A percentile compares a stretch with the other conserved stretches of the same genome.
These are phyloP conservation scores for Naganishia sp. DNA, from an alignment of 1,284 basidiomycete species.

Conservation along the genomic window DNA sequence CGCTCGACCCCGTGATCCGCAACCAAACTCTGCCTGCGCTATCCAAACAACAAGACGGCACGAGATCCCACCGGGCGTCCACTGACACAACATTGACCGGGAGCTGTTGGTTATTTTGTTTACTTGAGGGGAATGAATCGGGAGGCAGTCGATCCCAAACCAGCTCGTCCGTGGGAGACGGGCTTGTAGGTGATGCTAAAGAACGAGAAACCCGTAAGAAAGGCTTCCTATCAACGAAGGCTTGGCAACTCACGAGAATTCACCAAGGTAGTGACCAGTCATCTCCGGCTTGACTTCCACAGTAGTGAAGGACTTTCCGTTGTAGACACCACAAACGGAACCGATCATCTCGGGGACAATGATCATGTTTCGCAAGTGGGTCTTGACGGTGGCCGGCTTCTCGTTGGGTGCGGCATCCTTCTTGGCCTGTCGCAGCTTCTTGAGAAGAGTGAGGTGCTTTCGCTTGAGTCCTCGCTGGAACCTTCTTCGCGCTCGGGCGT, in stretches of 20 bases:
- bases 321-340: conserved; percentile 91
- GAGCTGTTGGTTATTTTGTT: conserved; percentile 36
- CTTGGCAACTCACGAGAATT: conserved; percentile 60
- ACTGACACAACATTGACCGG: conserved; percentile 1
- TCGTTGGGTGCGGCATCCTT: conserved; percentile 97
- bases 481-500: conserved; percentile 96
- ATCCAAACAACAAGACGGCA: not conserved
- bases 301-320: conserved; percentile 81
- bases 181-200: conserved; percentile 86
- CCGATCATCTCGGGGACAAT: conserved; percentile 99
- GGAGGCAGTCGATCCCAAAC: conserved; percentile 78
- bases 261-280: conserved; percentile 98
- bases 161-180: conserved; percentile 98
- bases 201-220: conserved; percentile 53
- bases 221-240: not conserved
- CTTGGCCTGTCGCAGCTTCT: conserved; percentile 99
- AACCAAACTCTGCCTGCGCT: conserved; percentile 5
- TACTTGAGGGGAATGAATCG: conserved; percentile 66
- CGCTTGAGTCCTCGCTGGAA: conserved; percentile 99
- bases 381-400: conserved; percentile 98
- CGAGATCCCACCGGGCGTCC: not conserved
- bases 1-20: conserved; percentile 1
- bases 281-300: conserved; percentile 99
- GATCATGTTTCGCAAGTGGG: conserved; percentile 99
- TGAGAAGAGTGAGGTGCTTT: conserved; percentile 97